Conservation (phyloP, 2,329 filamentous ascomycete genomes). For the Talaromyces pinophilus region DNA sequence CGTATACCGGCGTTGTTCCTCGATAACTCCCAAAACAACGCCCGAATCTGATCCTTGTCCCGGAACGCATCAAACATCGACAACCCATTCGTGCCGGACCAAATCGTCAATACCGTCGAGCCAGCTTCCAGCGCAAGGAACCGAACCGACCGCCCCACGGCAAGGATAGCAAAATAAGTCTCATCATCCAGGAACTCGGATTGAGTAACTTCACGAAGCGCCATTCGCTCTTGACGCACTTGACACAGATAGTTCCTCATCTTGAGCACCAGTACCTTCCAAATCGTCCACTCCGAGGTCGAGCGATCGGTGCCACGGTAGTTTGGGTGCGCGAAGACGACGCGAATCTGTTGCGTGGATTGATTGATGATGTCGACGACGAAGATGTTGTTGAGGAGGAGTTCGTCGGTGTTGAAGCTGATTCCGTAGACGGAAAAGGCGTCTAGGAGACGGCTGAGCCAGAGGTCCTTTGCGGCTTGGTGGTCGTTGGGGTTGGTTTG, state of each 20-base stretch:
- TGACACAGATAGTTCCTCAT: background rate
- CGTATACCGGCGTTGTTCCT: background rate
- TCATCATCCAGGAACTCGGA: background rate
- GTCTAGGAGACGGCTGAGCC: constrained; percentile 8
- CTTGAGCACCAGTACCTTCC: background rate
- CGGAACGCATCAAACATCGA: background rate
- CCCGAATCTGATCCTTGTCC: background rate
- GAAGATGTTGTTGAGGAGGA: background rate
- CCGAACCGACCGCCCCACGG: background rate
- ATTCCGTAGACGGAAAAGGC: background rate
- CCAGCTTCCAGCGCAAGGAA: constrained; percentile 5
- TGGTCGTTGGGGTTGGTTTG: background rate
- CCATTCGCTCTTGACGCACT: background rate
- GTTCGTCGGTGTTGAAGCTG: constrained; percentile 7
- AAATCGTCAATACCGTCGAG: background rate
- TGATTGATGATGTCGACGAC: background rate
- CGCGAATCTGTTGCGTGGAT: background rate
- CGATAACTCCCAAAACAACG: background rate
- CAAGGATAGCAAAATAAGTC: background rate
- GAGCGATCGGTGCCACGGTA: background rate
- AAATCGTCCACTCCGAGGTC: background rate
- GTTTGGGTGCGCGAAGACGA: constrained; percentile 1
- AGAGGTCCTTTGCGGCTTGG: background rate
- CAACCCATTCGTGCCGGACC: background rate
- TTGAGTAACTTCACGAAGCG: background rate